Percentiles rank a stretch among this genome's conserved stretches.
Evolutionary conservation across 148 eudicot species (phyloP).

Genomic region (Polygonum aviculare): DNA sequence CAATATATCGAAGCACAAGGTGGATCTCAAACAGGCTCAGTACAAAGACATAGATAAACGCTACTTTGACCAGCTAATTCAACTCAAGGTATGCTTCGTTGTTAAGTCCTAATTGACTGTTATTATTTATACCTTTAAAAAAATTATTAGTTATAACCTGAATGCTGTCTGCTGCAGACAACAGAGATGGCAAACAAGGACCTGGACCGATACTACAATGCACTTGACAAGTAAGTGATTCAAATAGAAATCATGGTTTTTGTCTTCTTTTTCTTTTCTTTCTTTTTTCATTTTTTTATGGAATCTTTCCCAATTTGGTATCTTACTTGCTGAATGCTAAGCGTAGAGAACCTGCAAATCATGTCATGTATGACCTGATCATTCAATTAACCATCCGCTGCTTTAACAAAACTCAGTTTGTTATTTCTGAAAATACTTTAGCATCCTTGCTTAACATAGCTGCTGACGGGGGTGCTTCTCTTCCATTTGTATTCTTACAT

Average conservation of each 20-base stretch:
- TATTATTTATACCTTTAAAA: too few species aligned
- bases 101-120: background rate
- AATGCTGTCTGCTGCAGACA: slow-evolving; percentile 47
- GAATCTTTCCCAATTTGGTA: background rate
- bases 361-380: background rate
- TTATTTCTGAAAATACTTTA: background rate
- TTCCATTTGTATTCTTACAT: background rate
- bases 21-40: slow-evolving; percentile 88
- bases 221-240: slow-evolving; percentile 89
- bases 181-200: slow-evolving; percentile 99
- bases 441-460: background rate
- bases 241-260: background rate
- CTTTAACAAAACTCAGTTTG: background rate
- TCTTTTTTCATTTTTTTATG: too few species aligned
- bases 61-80: slow-evolving; percentile 83
- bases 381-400: background rate
- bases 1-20: slow-evolving; percentile 69
- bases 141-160: background rate
- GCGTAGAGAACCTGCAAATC: background rate
- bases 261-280: background rate
- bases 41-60: slow-evolving; percentile 95
- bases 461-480: background rate
- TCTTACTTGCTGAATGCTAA: slow-evolving; percentile 6
- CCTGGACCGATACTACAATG: slow-evolving; percentile 89
- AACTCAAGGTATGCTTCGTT: slow-evolving; percentile 60